Evolutionary conservation across 345 rosid species (phyloP).

Genomic region (Acer negundo): DNA sequence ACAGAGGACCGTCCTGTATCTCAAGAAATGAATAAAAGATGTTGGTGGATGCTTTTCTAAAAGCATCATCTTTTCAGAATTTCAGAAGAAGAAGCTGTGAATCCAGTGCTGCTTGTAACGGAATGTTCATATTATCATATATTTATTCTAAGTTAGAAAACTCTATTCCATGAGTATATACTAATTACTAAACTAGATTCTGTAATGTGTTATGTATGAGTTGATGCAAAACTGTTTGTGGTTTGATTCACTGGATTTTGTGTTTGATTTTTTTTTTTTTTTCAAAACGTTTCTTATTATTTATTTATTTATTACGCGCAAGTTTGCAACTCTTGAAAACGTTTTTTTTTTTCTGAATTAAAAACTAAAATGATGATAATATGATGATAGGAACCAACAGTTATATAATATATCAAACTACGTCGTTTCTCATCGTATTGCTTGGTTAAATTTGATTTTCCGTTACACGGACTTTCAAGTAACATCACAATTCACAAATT

Average conservation of each 20-base stretch:
- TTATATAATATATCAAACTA: background rate
- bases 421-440: background rate
- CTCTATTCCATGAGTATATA: background rate
- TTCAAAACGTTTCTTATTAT: no score
- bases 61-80: slow-evolving; percentile 13
- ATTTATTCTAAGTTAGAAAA: background rate
- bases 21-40: slow-evolving; percentile 2
- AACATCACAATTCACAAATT: background rate
- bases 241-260: background rate
- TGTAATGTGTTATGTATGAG: background rate
- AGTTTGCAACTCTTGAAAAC: no score
- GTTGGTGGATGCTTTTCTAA: background rate
- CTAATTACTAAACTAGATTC: background rate
- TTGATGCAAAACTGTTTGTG: background rate
- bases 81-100: background rate
- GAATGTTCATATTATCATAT: background rate
- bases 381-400: no score
- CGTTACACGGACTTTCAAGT: background rate
- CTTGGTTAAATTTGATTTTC: background rate
- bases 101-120: background rate
- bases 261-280: no score
- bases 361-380: no score
- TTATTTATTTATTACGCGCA: no score
- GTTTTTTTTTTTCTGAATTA: no score
- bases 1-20: background rate